Evolutionary conservation across 148 eudicot species (phyloP).

Genomic region (Amaranthus palmeri): DNA sequence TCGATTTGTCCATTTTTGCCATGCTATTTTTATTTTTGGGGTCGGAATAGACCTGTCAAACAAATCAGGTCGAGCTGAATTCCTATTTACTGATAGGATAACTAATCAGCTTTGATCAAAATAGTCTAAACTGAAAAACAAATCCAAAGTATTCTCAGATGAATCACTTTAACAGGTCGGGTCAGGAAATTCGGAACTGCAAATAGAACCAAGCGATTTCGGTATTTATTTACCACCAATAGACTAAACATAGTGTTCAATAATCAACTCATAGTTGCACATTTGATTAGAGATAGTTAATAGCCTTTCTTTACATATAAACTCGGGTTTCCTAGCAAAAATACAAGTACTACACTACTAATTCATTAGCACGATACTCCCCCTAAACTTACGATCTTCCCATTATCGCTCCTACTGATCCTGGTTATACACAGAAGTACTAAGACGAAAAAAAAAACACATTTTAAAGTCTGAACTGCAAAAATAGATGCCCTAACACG

Average conservation of each 20-base stretch:
- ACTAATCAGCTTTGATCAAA: no score
- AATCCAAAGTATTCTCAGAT: no score
- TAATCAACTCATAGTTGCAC: not conserved
- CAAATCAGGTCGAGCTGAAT: no score
- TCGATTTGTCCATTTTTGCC: no score
- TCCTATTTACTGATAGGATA: no score
- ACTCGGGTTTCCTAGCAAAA: conserved; percentile 5
- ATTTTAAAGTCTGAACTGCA: not conserved
- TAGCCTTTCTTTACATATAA: conserved; percentile 16
- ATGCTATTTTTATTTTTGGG: no score
- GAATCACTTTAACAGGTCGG: no score
- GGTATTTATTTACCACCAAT: no score
- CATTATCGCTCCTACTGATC: not conserved
- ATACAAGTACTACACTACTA: not conserved
- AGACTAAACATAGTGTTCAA: not conserved
- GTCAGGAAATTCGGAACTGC: no score
- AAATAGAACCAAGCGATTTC: no score
- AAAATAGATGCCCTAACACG: conserved; percentile 14
- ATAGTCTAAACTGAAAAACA: no score
- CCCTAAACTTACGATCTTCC: conserved; percentile 5
- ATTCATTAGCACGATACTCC: conserved; percentile 8
- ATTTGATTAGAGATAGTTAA: not conserved
- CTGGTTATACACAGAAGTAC: not conserved
- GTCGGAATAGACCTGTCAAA: no score
- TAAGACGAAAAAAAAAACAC: not conserved